Conservation (phyloP, 2,329 filamentous ascomycete genomes). For the Cladosporium sp. region DNA sequence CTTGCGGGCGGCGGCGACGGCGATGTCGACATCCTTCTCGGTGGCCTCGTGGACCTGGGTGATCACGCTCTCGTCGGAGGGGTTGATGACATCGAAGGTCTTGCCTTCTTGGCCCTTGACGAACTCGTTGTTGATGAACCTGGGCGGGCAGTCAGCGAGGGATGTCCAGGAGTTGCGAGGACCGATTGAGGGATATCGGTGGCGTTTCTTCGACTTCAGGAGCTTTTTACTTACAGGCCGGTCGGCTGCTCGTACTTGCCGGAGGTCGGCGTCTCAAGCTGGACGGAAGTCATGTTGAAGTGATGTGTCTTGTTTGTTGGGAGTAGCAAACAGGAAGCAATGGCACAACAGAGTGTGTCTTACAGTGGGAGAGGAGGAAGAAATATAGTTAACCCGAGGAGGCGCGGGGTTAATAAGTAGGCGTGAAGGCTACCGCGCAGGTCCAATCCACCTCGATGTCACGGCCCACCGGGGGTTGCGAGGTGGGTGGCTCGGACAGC, state of each 20-base stretch:
- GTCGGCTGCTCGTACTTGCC: conserved; percentile 59
- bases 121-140: conserved; percentile 82
- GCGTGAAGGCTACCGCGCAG: background rate
- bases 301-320: conserved; percentile 17
- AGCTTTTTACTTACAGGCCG: conserved; percentile 50
- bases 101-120: conserved; percentile 74
- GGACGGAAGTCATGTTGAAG: conserved; percentile 47
- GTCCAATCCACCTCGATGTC: conserved; percentile 31
- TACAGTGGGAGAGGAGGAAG: conserved; percentile 17
- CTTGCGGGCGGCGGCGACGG: conserved; percentile 69
- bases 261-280: conserved; percentile 69
- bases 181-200: conserved; percentile 8
- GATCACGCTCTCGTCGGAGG: conserved; percentile 41
- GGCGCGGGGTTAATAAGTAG: conserved; percentile 32
- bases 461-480: conserved; percentile 29
- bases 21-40: conserved; percentile 66
- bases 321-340: conserved; percentile 10
- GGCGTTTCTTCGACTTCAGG: conserved; percentile 53
- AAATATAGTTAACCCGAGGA: conserved; percentile 19
- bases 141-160: conserved; percentile 79
- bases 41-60: conserved; percentile 67
- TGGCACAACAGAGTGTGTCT: conserved; percentile 11
- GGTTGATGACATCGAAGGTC: conserved; percentile 40
- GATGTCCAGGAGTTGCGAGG: conserved; percentile 44
- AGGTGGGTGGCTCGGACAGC: background rate